Conservation (phyloP, 108 stramenopile genomes). For the Nitzschia sp. region DNA sequence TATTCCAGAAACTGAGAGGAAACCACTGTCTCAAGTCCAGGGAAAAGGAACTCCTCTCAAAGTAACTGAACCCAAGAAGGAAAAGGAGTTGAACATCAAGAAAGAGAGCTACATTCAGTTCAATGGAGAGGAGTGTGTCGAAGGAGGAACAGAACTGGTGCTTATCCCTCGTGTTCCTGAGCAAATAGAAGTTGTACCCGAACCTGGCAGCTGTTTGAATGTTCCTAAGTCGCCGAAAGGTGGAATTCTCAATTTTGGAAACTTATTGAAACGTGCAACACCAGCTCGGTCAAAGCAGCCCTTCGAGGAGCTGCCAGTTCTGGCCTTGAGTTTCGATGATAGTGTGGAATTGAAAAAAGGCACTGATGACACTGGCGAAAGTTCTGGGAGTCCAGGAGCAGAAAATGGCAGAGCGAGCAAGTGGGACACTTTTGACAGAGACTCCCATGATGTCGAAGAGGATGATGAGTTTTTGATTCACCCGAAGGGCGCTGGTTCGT, state of each 20-base stretch:
- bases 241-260: neutral
- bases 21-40: no score
- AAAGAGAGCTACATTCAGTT: neutral
- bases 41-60: neutral
- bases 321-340: slow-evolving; percentile 17
- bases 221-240: neutral
- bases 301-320: slow-evolving; percentile 14
- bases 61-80: neutral
- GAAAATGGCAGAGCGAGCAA: neutral
- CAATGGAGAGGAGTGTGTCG: neutral
- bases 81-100: neutral
- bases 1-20: neutral
- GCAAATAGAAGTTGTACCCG: neutral
- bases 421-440: slow-evolving; percentile 15
- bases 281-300: neutral
- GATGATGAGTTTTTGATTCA: slow-evolving; percentile 16
- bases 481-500: no score
- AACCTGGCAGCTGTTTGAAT: neutral
- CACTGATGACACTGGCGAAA: neutral
- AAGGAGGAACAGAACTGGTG: slow-evolving; percentile 7
- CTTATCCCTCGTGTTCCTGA: neutral
- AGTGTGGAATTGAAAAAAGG: slow-evolving; percentile 16
- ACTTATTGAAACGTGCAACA: slow-evolving; percentile 1
- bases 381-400: no score
- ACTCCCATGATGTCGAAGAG: slow-evolving; percentile 5